phyloP scores from a whole-genome alignment of 1,139 yeast species.

The Candida neerlandica region DNA sequence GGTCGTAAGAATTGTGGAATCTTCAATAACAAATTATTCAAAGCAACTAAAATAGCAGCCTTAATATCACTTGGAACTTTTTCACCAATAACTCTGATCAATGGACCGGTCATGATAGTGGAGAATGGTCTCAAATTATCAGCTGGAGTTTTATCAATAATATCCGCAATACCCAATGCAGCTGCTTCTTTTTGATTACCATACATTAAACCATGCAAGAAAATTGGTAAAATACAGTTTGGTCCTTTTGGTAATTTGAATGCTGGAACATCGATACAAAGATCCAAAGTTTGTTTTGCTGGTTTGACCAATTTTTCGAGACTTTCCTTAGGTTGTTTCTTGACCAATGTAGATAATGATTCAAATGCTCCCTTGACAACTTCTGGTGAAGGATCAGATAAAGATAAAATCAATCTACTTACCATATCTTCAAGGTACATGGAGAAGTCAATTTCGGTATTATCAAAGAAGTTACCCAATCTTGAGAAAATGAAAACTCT shows the following conservation, averaged over 20 bases:
- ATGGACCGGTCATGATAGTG: slow-evolving; percentile 93
- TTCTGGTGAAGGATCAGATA: slow-evolving; percentile 68
- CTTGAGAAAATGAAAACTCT: slow-evolving; percentile 71
- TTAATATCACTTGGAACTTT: slow-evolving; percentile 88
- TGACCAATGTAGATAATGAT: slow-evolving; percentile 66
- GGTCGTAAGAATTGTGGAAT: slow-evolving; percentile 93
- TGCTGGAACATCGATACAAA: slow-evolving; percentile 71
- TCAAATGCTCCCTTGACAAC: slow-evolving; percentile 73
- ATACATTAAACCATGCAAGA: slow-evolving; percentile 93
- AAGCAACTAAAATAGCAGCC: slow-evolving; percentile 85
- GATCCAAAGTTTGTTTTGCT: slow-evolving; percentile 68
- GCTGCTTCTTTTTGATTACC: slow-evolving; percentile 87
- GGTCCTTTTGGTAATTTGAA: slow-evolving; percentile 86
- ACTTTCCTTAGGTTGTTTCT: slow-evolving; percentile 71
- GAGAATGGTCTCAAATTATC: slow-evolving; percentile 82
- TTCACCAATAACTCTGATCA: slow-evolving; percentile 97
- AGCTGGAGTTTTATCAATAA: slow-evolving; percentile 85
- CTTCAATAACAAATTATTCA: slow-evolving; percentile 74
- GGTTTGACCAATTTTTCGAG: slow-evolving; percentile 80
- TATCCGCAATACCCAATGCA: slow-evolving; percentile 87
- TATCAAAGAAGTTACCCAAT: slow-evolving; percentile 68
- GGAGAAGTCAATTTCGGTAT: slow-evolving; percentile 70
- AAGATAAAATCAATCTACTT: slow-evolving; percentile 65
- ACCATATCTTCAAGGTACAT: slow-evolving; percentile 77
- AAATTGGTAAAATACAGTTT: slow-evolving; percentile 82